Evolutionary conservation across 495 filamentous ascomycete species (phyloP).

Genomic region (Penicillium goetzii): DNA sequence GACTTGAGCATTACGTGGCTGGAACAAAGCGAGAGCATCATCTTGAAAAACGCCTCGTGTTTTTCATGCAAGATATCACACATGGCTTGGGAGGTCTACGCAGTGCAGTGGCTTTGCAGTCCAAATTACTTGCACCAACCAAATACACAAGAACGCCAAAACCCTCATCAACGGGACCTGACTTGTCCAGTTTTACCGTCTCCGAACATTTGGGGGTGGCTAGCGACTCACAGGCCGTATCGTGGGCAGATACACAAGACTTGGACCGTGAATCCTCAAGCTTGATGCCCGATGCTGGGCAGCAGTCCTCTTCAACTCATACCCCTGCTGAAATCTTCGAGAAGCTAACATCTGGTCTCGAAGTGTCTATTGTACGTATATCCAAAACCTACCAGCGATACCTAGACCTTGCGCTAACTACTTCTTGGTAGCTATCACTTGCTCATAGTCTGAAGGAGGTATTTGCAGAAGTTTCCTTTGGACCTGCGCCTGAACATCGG

Average conservation of each 20-base stretch:
- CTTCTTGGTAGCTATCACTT: constrained; percentile 66
- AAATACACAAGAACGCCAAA: neutral
- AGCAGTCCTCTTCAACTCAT: constrained; percentile 1
- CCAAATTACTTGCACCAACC: constrained; percentile 11
- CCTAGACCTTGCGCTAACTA: neutral
- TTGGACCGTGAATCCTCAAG: neutral
- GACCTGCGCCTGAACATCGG: constrained; percentile 59
- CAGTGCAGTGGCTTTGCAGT: constrained; percentile 78
- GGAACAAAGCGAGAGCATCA: constrained; percentile 83
- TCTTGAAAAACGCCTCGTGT: constrained; percentile 76
- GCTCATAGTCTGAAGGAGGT: constrained; percentile 87
- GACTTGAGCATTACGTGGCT: constrained; percentile 83
- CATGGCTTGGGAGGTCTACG: constrained; percentile 90
- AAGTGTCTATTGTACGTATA: neutral
- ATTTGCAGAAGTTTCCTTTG: constrained; percentile 83
- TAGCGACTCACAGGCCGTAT: neutral
- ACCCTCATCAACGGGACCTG: neutral
- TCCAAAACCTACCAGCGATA: neutral
- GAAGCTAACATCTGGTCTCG: constrained; percentile 24
- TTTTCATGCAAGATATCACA: constrained; percentile 81
- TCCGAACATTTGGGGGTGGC: neutral
- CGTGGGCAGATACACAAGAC: neutral
- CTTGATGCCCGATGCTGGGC: constrained; percentile 3
- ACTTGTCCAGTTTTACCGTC: neutral
- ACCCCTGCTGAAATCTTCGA: constrained; percentile 22